A percentile compares a stretch with the other conserved stretches of the same genome.
These are phyloP conservation scores for Bretschneidera sinensis DNA, from an alignment of 345 rosid genomes.

Conservation along the genomic window DNA sequence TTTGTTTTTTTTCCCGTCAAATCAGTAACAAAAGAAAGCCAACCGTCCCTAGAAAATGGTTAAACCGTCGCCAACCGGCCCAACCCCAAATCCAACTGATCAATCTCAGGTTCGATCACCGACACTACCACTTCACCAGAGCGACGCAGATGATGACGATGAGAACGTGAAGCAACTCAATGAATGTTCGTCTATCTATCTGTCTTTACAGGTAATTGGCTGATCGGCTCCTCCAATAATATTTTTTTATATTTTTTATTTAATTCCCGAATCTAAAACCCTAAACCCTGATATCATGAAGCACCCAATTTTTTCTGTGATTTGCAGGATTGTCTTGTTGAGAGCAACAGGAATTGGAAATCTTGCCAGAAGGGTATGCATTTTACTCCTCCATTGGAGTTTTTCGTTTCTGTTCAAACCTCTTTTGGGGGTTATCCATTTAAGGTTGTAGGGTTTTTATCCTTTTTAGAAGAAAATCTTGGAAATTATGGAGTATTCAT, in stretches of 20 bases:
- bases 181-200: constrained; percentile 72
- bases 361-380: constrained; percentile 68
- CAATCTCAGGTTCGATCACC: background rate
- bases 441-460: constrained; percentile 10
- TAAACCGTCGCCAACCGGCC: constrained; percentile 1
- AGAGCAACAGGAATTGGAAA: constrained; percentile 75
- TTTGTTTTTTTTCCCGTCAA: background rate
- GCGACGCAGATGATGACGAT: constrained; percentile 75
- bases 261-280: constrained; percentile 12
- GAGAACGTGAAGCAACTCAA: constrained; percentile 84
- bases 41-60: constrained; percentile 8
- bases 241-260: background rate
- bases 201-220: constrained; percentile 58
- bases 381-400: background rate
- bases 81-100: constrained; percentile 7
- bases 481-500: too few species aligned
- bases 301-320: background rate
- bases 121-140: constrained; percentile 35
- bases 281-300: constrained; percentile 7
- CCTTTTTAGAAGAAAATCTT: background rate
- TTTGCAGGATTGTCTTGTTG: constrained; percentile 72
- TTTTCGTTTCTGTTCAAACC: background rate
- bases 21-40: background rate
- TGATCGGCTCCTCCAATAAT: background rate
- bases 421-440: constrained; percentile 13